phyloP scores from a whole-genome alignment of 345 rosid species.

The Sonneratia caseolaris region DNA sequence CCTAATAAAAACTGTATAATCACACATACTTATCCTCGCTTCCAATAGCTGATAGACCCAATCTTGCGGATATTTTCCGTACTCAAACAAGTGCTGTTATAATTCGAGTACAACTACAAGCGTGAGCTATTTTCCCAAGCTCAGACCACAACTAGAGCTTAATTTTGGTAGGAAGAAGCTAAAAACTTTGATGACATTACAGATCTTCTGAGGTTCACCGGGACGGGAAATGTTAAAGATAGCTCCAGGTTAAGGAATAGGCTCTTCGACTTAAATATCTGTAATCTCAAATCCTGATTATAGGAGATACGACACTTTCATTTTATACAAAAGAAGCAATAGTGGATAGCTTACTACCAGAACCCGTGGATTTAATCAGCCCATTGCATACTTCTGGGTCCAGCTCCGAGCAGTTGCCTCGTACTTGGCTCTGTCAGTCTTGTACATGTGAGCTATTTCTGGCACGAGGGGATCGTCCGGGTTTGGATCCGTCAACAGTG shows the following conservation, averaged over 20 bases:
- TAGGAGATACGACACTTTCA: not conserved
- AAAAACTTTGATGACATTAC: not conserved
- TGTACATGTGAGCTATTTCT: constrained; percentile 23
- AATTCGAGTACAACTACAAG: too few species aligned
- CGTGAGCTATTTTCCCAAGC: too few species aligned
- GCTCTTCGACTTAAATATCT: not conserved
- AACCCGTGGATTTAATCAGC: not conserved
- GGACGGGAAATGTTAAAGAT: not conserved
- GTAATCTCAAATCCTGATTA: not conserved
- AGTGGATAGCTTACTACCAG: not conserved
- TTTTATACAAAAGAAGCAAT: not conserved
- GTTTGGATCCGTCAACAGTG: constrained; percentile 22
- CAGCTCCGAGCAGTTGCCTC: constrained; percentile 22
- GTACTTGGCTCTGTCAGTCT: constrained; percentile 19
- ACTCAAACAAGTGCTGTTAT: too few species aligned
- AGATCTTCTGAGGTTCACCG: not conserved
- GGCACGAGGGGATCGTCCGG: constrained; percentile 22
- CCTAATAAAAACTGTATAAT: too few species aligned
- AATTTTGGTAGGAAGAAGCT: too few species aligned
- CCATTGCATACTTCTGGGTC: constrained; percentile 27
- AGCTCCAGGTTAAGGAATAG: not conserved
- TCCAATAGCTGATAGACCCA: too few species aligned
- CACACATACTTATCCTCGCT: too few species aligned
- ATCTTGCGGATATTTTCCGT: too few species aligned
- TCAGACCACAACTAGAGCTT: too few species aligned